Evolutionary conservation across 2,329 filamentous ascomycete genomes (phyloP), one percentile per base, ranked within the genome.

Genomic region (Ophiostoma sp.): DNA sequence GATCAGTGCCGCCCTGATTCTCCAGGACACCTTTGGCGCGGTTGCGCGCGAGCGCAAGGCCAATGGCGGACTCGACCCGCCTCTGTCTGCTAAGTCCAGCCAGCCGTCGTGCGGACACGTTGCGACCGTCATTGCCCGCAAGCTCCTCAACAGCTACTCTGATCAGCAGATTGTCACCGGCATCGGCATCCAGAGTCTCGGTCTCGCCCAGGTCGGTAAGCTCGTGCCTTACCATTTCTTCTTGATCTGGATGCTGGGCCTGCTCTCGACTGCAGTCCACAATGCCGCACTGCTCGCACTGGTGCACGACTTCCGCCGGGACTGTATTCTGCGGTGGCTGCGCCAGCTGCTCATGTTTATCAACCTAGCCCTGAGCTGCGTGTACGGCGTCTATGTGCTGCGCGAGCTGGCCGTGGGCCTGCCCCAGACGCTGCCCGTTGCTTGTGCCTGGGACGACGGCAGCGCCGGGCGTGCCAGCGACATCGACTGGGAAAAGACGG

Each of bases 161-260:
- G 87, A 90, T 76, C 87, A 89, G 74, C 87, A 90, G 76, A 86
- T 90, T 75, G 79, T 90, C 67, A 87, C 86, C 18, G 87, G 88
- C 55, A 89, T 90, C 74, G 87, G 85, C n/a, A 85, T 90, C 68
- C 87, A 90, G 75, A 81, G 80, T 68, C 81, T 90, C 38, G 88
- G 84, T 0, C 81, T 90, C 1, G 84, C 84, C 4, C 86, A 87
- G 74, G 83, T 85, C 74, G 77, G 81, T 63, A 79, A 79, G 5
- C 82, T 90, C 75, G 81, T 87, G 0, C 83, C 86, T 0, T 90
- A 90, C 75, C 87, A 90, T 76, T 89, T 90, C 78, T 89, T 89
- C 78, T 82, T 89, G 67, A 84, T 90, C 72, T 90, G 87, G 87
- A 87, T 89, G 79, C 78, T 90, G 1, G 86, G 85, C 0, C 77